Evolutionary conservation across 768 basidiomycete genomes (phyloP).

Genomic region (Megacollybia marginata): DNA sequence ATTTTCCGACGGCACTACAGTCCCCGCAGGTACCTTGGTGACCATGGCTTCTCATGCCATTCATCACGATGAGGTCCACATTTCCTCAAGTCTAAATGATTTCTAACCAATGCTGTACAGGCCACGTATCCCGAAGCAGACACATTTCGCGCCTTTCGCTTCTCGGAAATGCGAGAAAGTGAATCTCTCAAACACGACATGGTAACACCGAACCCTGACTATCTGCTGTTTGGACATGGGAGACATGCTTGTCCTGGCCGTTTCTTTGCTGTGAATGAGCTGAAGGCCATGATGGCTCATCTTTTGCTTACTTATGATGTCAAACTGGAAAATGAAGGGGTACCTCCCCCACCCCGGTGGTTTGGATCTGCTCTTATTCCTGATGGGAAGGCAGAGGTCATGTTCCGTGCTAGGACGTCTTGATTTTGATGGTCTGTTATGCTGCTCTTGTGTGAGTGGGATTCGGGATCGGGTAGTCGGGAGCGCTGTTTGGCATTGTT

Average conservation of each 20-base stretch:
- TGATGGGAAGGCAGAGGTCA: background rate
- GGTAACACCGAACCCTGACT: constrained; percentile 21
- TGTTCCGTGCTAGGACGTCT: background rate
- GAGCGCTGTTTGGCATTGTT: too few relatives aligned
- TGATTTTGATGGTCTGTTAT: too few relatives aligned
- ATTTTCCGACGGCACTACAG: constrained; percentile 18
- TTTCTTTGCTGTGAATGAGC: constrained; percentile 16
- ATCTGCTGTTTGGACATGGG: constrained; percentile 32
- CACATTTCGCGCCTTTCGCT: constrained; percentile 41
- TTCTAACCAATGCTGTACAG: too few relatives aligned
- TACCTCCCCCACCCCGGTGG: background rate
- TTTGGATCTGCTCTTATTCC: background rate
- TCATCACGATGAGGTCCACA: constrained; percentile 13
- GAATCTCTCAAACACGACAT: constrained; percentile 25
- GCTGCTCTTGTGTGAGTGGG: too few relatives aligned
- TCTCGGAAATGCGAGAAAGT: constrained; percentile 27
- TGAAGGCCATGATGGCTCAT: constrained; percentile 17
- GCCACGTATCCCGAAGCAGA: constrained; percentile 32
- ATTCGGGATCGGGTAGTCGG: too few relatives aligned
- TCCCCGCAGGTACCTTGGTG: constrained; percentile 20
- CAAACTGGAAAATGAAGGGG: constrained; percentile 6
- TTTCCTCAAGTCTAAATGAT: background rate
- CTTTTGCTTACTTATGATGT: constrained; percentile 16
- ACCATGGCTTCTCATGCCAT: constrained; percentile 14
- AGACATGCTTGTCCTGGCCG: constrained; percentile 22